These are phyloP conservation scores for Kentomonas sorsogonicus DNA, from an alignment of 208 protist genomes.

Conservation along the genomic window DNA sequence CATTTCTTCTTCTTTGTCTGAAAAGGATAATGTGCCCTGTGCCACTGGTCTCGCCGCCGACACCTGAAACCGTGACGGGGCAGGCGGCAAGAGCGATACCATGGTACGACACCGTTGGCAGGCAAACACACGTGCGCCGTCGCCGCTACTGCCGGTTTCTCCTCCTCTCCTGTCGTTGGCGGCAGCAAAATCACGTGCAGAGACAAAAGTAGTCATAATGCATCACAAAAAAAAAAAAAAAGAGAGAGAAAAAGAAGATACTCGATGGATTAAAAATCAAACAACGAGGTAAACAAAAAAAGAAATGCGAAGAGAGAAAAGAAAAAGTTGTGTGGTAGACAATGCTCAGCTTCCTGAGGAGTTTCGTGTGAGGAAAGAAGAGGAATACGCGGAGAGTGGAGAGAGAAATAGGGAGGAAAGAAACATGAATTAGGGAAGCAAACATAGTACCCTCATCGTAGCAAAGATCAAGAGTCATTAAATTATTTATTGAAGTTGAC, in stretches of 20 bases:
- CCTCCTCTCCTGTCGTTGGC: too few species aligned
- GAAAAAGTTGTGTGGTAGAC: background rate
- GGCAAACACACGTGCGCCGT: too few species aligned
- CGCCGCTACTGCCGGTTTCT: too few species aligned
- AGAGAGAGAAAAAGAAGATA: background rate
- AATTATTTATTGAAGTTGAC: too few species aligned
- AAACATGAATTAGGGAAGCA: background rate
- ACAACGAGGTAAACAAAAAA: background rate
- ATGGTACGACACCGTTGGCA: too few species aligned
- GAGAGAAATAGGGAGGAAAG: background rate
- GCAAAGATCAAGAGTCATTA: too few species aligned
- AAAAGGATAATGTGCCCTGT: too few species aligned
- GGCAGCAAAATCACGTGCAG: too few species aligned
- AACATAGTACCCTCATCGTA: too few species aligned
- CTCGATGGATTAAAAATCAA: background rate
- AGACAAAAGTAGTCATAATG: background rate
- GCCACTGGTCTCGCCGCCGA: too few species aligned
- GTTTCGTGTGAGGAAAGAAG: background rate
- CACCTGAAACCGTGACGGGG: too few species aligned
- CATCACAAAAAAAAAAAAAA: background rate
- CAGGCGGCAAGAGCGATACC: too few species aligned
- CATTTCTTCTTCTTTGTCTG: background rate
- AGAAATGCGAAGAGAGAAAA: constrained; percentile 1
- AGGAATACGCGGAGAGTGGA: background rate
- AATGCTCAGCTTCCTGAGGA: background rate